These are phyloP conservation scores for Metschnikowia cubensis DNA, from an alignment of 805 yeast genomes.

Conservation along the genomic window DNA sequence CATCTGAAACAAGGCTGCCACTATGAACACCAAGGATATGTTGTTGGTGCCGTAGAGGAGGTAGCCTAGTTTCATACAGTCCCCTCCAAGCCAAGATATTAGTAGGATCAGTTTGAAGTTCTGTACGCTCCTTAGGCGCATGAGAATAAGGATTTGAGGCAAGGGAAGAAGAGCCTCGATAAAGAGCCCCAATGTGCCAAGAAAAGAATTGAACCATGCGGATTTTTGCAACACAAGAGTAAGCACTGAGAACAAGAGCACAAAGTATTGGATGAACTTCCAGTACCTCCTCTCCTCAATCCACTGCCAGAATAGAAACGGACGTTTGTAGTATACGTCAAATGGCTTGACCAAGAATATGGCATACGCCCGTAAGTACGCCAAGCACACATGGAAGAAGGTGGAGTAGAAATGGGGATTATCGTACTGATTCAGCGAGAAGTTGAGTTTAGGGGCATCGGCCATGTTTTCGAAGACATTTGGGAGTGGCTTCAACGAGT, in stretches of 20 bases:
- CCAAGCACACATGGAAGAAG: slow-evolving; percentile 5
- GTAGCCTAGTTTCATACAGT: slow-evolving; percentile 70
- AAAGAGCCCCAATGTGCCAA: slow-evolving; percentile 64
- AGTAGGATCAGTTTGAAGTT: slow-evolving; percentile 75
- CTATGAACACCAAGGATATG: slow-evolving; percentile 58
- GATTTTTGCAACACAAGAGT: slow-evolving; percentile 38
- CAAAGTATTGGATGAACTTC: slow-evolving; percentile 53
- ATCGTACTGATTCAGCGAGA: slow-evolving; percentile 10
- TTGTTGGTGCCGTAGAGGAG: slow-evolving; percentile 72
- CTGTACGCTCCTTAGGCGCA: slow-evolving; percentile 62
- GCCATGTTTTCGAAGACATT: slow-evolving; percentile 26
- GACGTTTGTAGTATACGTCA: slow-evolving; percentile 65
- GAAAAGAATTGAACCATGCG: slow-evolving; percentile 41
- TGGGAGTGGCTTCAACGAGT: slow-evolving; percentile 27
- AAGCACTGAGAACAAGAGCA: slow-evolving; percentile 34
- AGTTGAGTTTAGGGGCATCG: slow-evolving; percentile 8
- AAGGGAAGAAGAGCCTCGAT: slow-evolving; percentile 71
- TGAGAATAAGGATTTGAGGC: slow-evolving; percentile 70
- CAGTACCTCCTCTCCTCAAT: slow-evolving; percentile 52
- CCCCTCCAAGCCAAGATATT: slow-evolving; percentile 88
- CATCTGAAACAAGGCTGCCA: slow-evolving; percentile 78
- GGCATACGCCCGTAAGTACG: slow-evolving; percentile 12
- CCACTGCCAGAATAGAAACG: slow-evolving; percentile 87
- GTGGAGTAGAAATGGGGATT: slow-evolving; percentile 8
- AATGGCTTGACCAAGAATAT: slow-evolving; percentile 50